phyloP scores from a whole-genome alignment of 1,284 basidiomycete genomes.

The Ceratobasidium sp. region DNA sequence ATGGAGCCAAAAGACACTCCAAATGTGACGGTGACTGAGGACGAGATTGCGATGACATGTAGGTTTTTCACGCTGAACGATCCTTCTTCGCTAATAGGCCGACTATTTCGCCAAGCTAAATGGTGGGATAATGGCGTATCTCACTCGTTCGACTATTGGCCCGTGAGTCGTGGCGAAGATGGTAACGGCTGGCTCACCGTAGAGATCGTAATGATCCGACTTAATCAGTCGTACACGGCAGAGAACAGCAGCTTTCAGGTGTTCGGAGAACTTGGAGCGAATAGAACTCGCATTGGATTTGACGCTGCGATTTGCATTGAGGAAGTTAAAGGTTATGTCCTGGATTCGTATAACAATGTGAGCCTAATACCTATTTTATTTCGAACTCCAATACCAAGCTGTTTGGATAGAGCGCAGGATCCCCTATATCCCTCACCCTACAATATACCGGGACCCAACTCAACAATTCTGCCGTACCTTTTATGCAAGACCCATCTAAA shows the following conservation, averaged over 20 bases:
- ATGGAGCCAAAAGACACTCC: slow-evolving; percentile 36
- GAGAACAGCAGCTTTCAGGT: slow-evolving; percentile 39
- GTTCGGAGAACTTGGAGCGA: slow-evolving; percentile 30
- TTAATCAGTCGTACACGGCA: slow-evolving; percentile 43
- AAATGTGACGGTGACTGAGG: slow-evolving; percentile 19
- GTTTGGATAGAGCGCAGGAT: slow-evolving; percentile 32
- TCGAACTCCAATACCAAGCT: neutral
- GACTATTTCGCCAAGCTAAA: slow-evolving; percentile 16
- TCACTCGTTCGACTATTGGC: slow-evolving; percentile 35
- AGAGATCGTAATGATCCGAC: slow-evolving; percentile 39
- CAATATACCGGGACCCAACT: slow-evolving; percentile 34
- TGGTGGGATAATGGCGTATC: slow-evolving; percentile 45
- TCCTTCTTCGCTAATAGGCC: neutral
- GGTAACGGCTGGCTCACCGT: slow-evolving; percentile 40
- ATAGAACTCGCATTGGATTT: slow-evolving; percentile 41
- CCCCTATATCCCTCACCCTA: slow-evolving; percentile 26
- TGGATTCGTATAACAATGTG: slow-evolving; percentile 42
- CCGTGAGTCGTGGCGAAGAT: slow-evolving; percentile 36
- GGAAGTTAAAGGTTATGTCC: slow-evolving; percentile 29
- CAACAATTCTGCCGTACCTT: slow-evolving; percentile 16
- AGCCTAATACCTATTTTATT: neutral
- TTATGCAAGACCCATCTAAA: slow-evolving; percentile 2
- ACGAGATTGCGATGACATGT: slow-evolving; percentile 37
- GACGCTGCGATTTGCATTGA: slow-evolving; percentile 45
- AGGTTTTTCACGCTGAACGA: neutral